A percentile compares a stretch with the other conserved stretches of the same genome.
phyloP scores from a whole-genome alignment of 1,139 yeast genomes.

The Geotrichum phurueaensis region DNA sequence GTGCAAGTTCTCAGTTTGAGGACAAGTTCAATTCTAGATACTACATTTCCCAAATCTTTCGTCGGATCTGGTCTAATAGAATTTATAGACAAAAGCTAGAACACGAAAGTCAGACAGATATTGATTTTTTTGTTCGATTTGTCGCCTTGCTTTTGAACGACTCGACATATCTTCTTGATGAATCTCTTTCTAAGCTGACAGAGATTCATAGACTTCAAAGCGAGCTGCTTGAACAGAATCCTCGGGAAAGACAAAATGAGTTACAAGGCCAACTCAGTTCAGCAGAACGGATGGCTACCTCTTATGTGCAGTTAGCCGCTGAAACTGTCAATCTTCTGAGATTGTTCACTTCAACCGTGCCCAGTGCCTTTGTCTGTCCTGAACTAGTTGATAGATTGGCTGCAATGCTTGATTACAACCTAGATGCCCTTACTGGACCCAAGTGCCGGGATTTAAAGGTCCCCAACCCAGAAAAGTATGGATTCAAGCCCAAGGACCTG shows the following conservation, averaged over 20 bases:
- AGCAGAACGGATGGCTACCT: constrained; percentile 72
- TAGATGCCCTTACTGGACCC: constrained; percentile 90
- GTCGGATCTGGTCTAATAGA: constrained; percentile 74
- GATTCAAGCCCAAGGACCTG: constrained; percentile 72
- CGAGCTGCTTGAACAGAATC: constrained; percentile 37
- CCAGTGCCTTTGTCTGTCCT: constrained; percentile 75
- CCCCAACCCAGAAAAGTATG: constrained; percentile 72
- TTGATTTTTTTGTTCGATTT: constrained; percentile 73
- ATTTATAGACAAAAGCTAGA: constrained; percentile 62
- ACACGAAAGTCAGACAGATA: constrained; percentile 46
- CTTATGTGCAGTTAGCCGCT: constrained; percentile 77
- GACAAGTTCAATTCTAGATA: constrained; percentile 91
- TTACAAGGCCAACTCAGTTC: constrained; percentile 40
- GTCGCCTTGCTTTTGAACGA: constrained; percentile 94
- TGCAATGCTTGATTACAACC: constrained; percentile 88
- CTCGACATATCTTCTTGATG: constrained; percentile 85
- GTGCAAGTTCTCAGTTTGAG: constrained; percentile 90
- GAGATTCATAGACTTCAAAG: constrained; percentile 70
- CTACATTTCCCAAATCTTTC: constrained; percentile 76
- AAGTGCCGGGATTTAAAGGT: constrained; percentile 86
- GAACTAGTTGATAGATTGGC: constrained; percentile 93
- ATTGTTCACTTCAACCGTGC: constrained; percentile 79
- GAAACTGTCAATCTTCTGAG: constrained; percentile 76
- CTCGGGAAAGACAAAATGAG: constrained; percentile 3
- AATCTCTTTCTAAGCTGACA: constrained; percentile 72